Evolutionary conservation across 2,329 filamentous ascomycete species (phyloP).

Genomic region (Didymella pinodella): DNA sequence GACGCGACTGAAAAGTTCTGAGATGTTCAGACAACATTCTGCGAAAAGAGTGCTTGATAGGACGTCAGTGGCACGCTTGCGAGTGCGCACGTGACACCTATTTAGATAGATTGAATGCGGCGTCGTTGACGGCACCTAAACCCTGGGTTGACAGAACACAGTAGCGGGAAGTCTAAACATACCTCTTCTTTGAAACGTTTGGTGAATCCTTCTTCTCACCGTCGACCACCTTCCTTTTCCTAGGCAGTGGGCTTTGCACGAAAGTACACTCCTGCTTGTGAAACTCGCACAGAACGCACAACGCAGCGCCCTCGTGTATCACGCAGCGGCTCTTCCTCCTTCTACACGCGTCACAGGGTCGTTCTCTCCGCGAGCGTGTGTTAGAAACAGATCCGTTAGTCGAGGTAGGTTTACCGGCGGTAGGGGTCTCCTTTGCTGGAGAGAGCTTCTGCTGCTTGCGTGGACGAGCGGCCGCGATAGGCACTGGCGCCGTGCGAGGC

Average conservation of each 20-base stretch:
- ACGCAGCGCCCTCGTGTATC: conserved; percentile 75
- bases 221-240: conserved; percentile 80
- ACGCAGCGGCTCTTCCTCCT: conserved; percentile 79
- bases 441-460: conserved; percentile 52
- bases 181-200: conserved; percentile 71
- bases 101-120: conserved; percentile 15
- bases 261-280: conserved; percentile 82
- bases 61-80: conserved; percentile 11
- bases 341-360: conserved; percentile 71
- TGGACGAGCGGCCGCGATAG: conserved; percentile 56
- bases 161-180: conserved; percentile 52
- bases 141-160: conserved; percentile 17
- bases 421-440: conserved; percentile 54
- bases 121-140: conserved; percentile 22
- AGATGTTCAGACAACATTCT: background rate
- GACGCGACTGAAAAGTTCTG: conserved; percentile 1
- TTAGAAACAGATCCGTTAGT: conserved; percentile 48
- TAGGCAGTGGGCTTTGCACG: conserved; percentile 75
- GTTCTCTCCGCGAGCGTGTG: conserved; percentile 52
- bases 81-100: conserved; percentile 36
- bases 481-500: conserved; percentile 55
- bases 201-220: conserved; percentile 66
- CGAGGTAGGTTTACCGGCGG: conserved; percentile 50
- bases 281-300: conserved; percentile 79
- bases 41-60: background rate